Evolutionary conservation across 441 rosid species (phyloP).

Genomic region (Eruca vesicaria): DNA sequence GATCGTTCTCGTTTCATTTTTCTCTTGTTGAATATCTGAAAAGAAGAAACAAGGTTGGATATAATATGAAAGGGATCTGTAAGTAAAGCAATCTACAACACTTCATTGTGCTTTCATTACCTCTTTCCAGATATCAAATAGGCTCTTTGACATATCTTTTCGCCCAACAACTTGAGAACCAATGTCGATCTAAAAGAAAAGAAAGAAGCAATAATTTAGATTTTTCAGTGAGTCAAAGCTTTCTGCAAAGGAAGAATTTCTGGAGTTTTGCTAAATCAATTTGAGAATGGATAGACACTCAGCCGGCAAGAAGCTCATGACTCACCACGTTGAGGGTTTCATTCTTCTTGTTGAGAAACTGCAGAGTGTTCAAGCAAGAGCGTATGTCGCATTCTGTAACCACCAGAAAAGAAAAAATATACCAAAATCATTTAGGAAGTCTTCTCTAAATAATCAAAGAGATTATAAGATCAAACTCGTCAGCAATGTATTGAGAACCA

Average conservation of each 20-base stretch:
- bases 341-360: conserved; percentile 92
- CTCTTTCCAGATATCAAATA: conserved; percentile 99
- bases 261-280: conserved; percentile 9
- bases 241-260: not conserved
- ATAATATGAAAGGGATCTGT: conserved; percentile 11
- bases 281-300: not conserved
- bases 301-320: conserved; percentile 14
- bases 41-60: conserved; percentile 17
- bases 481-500: conserved; percentile 6
- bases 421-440: conserved; percentile 10
- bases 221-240: conserved; percentile 7
- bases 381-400: conserved; percentile 93
- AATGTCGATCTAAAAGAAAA: conserved; percentile 65
- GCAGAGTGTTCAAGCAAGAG: conserved; percentile 94
- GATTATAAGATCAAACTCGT: conserved; percentile 6
- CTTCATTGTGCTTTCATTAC: conserved; percentile 35
- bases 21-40: conserved; percentile 84
- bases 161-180: conserved; percentile 92
- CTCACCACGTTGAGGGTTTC: conserved; percentile 86
- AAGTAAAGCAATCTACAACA: not conserved
- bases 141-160: conserved; percentile 84
- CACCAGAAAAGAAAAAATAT: conserved; percentile 24
- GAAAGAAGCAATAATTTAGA: conserved; percentile 4
- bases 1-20: conserved; percentile 56
- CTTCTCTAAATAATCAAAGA: not conserved